Base-by-base conservation (phyloP, 768 basidiomycete genomes). In the Lepiota venenata region DNA sequence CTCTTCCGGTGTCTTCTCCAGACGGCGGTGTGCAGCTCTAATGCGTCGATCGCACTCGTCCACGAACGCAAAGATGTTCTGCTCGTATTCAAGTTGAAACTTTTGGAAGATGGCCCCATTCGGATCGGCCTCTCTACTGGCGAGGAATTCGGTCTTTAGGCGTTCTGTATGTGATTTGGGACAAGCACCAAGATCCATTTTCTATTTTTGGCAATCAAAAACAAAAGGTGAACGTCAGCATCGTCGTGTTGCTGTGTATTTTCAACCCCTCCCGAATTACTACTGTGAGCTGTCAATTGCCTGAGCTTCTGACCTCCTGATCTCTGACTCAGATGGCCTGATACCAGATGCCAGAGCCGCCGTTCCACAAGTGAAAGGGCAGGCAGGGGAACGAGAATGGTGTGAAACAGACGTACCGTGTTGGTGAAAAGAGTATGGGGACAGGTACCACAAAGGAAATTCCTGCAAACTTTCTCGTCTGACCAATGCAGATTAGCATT, bases 1-100 rank as follows among this genome's bases (percentile, higher is more conserved):
- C 78, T 99, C 97, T 74, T 98, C 97, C 32, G 97, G 97, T 4
- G 97, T 99, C 79, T 99, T 99, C 77, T 99, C 97, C 66, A 99
- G 73, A 66, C 97, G 81, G 62, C 93, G 80, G 69, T 99, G 97
- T 41, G 94, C 93, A 37, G 91, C 84, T 37, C 93, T 79, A 72
- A 99, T 98, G 65, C 96, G 81, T 64, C 97, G 77, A 80, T 99
- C 97, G 73, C 96, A 98, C 69, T 99, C 97, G 64, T 98, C 97
- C 57, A 99, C 93, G 67, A 98, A 98, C 2, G 87, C 80, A 65
- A 95, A 93, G 46, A 99, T 93, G 70, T 94, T 94, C 43, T 88
- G 79, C 72, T 98, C 93, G 61, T 98, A 97, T 76, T 98, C 96
- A 75, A 87, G 87, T 74, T 95, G 92, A 74, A 95, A 95, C 38